Evolutionary conservation across 2,329 filamentous ascomycete species (phyloP), one percentile per base, ranked within the genome.

Genomic region (Penicillium hordei): DNA sequence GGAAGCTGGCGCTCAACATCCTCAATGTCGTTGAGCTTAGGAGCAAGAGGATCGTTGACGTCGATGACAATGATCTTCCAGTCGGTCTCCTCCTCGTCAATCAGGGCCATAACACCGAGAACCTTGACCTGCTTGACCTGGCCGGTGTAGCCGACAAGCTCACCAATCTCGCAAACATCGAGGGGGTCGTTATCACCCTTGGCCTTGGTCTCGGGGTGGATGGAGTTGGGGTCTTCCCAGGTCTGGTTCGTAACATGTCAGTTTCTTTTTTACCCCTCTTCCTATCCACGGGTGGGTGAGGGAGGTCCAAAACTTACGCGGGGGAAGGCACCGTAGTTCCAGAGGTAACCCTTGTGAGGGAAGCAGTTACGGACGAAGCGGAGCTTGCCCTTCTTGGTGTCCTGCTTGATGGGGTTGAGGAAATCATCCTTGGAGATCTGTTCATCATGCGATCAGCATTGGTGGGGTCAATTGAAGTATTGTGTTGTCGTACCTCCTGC

Each of bases 31-130:
- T 99, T 93, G 76, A 99, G 89, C 87, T 96, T 96, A 74, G 90
- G 81, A 57, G 94, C 94, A 65, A 99, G 85, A 68, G 94, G 93
- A 82, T 99, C 94, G 82, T 97, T 96, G 77, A 97, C 82, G 77
- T 99, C 94, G 75, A 99, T 96, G 80, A 97, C 94, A 72, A 99
- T 97, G 82, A 99, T 91, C 88, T 99, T 99, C 94, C 94, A 99
- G 86, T 99, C 94, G 65, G 94, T 99, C 89, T 99, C 94, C 79
- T 95, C 94, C 86, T 99, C 94, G 73, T 99, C 94, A 66, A 99
- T 90, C 68, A 99, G 87, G 69, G 94, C 94, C 94, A 99, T 99
- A 76, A 97, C 92, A 79, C 94, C 94, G 65, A 99, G 90, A 64
- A 97, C 91, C 89, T 97, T 99, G 86, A 99, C 94, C 83, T 97